These are phyloP conservation scores for Sugiyamaella xylanicola DNA, from an alignment of 1,139 yeast species.

Conservation along the genomic window DNA sequence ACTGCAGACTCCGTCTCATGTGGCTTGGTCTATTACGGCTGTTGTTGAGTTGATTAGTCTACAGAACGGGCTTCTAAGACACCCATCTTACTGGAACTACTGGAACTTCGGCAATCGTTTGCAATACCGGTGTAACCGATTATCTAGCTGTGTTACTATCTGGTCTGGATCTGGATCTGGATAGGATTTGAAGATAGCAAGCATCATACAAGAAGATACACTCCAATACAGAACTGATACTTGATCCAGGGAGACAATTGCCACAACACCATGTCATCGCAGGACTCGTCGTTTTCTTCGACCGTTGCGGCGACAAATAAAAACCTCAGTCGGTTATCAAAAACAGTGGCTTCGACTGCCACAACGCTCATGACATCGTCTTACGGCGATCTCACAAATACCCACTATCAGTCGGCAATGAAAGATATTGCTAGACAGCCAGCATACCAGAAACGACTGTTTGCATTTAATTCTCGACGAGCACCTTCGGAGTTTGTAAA, in stretches of 20 bases:
- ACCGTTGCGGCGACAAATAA: slow-evolving; percentile 44
- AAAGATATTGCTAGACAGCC: slow-evolving; percentile 48
- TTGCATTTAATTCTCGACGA: slow-evolving; percentile 40
- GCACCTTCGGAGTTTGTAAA: slow-evolving; percentile 49
- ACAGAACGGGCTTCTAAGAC: too few species aligned
- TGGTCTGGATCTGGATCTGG: too few species aligned
- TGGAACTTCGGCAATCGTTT: background rate
- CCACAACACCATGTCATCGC: slow-evolving; percentile 9
- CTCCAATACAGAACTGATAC: too few species aligned
- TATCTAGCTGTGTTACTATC: background rate
- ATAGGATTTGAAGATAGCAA: too few species aligned
- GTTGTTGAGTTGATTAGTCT: too few species aligned
- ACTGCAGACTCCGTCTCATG: too few species aligned
- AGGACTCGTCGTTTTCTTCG: slow-evolving; percentile 35
- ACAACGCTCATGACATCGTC: slow-evolving; percentile 40
- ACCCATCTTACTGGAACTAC: too few species aligned
- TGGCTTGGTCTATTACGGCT: too few species aligned
- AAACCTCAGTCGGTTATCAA: slow-evolving; percentile 43
- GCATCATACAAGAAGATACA: too few species aligned
- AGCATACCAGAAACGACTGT: slow-evolving; percentile 42
- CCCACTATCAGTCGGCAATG: slow-evolving; percentile 53
- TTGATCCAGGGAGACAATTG: too few species aligned
- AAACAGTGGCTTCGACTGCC: slow-evolving; percentile 46
- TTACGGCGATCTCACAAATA: slow-evolving; percentile 46
- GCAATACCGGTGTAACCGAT: background rate